Conservation (phyloP, 2,329 filamentous ascomycete genomes). For the Exophiala viscosa region DNA sequence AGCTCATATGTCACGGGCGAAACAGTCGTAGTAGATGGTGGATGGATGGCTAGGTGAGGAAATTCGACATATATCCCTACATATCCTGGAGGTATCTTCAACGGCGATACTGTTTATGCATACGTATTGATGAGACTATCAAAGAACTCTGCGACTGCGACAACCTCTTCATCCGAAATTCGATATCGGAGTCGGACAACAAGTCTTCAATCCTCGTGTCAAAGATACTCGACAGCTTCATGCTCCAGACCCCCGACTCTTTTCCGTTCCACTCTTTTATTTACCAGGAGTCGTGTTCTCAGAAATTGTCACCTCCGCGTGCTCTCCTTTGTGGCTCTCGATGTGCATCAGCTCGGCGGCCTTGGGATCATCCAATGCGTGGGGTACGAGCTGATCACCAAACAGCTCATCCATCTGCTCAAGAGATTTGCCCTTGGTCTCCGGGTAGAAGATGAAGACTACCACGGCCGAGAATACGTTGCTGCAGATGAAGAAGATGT, state of each 20-base stretch:
- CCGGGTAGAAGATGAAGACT: slow-evolving; percentile 28
- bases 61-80: no score
- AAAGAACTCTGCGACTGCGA: slow-evolving; percentile 11
- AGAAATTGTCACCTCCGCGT: not conserved
- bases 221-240: not conserved
- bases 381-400: slow-evolving; percentile 1
- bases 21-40: slow-evolving; percentile 15
- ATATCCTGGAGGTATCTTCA: no score
- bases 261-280: not conserved
- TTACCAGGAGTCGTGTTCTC: not conserved
- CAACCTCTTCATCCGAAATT: slow-evolving; percentile 49
- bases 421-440: slow-evolving; percentile 31
- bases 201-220: not conserved
- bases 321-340: not conserved
- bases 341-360: not conserved
- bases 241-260: not conserved
- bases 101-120: no score
- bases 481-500: slow-evolving; percentile 14
- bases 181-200: not conserved
- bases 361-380: not conserved
- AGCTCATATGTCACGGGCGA: slow-evolving; percentile 20
- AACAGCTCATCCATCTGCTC: slow-evolving; percentile 31
- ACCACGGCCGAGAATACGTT: slow-evolving; percentile 22
- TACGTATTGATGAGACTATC: slow-evolving; percentile 12
- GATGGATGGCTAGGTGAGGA: slow-evolving; percentile 14